Percentiles rank a stretch among this genome's conserved stretches.
Evolutionary conservation across 768 basidiomycete genomes (phyloP).

Genomic region (Daedaleopsis nitida): DNA sequence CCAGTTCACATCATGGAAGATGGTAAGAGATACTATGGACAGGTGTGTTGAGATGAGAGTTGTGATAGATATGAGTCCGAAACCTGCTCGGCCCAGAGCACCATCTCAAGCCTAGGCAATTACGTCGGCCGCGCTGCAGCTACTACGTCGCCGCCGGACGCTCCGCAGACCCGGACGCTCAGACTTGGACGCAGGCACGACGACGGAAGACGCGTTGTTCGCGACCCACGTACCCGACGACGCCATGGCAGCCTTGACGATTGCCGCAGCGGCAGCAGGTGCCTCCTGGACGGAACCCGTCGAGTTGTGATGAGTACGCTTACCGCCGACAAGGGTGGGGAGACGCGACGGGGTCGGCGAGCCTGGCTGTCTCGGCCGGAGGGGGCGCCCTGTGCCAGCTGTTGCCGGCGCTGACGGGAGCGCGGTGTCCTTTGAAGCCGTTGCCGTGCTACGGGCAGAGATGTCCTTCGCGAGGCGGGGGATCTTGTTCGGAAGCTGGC

Average conservation of each 20-base stretch:
- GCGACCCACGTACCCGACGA: slow-evolving; percentile 75
- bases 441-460: slow-evolving; percentile 56
- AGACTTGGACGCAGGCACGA: slow-evolving; percentile 70
- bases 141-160: slow-evolving; percentile 77
- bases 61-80: slow-evolving; percentile 11
- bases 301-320: slow-evolving; percentile 46
- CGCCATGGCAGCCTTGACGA: slow-evolving; percentile 41
- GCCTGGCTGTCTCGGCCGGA: slow-evolving; percentile 49
- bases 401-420: slow-evolving; percentile 28
- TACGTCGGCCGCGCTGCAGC: slow-evolving; percentile 86
- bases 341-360: slow-evolving; percentile 76
- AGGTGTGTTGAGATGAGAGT: slow-evolving; percentile 10
- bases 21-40: background rate
- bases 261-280: slow-evolving; percentile 43
- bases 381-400: slow-evolving; percentile 33
- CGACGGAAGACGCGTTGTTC: slow-evolving; percentile 66
- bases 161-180: slow-evolving; percentile 75
- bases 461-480: slow-evolving; percentile 41
- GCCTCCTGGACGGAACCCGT: slow-evolving; percentile 38
- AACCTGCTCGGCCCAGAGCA: slow-evolving; percentile 9
- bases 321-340: slow-evolving; percentile 67
- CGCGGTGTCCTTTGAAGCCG: slow-evolving; percentile 37
- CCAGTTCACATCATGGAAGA: background rate
- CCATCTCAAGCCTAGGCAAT: slow-evolving; percentile 53
- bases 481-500: slow-evolving; percentile 40